Evolutionary conservation across 2,329 filamentous ascomycete genomes (phyloP).

Genomic region (Aplosporella prunicola): DNA sequence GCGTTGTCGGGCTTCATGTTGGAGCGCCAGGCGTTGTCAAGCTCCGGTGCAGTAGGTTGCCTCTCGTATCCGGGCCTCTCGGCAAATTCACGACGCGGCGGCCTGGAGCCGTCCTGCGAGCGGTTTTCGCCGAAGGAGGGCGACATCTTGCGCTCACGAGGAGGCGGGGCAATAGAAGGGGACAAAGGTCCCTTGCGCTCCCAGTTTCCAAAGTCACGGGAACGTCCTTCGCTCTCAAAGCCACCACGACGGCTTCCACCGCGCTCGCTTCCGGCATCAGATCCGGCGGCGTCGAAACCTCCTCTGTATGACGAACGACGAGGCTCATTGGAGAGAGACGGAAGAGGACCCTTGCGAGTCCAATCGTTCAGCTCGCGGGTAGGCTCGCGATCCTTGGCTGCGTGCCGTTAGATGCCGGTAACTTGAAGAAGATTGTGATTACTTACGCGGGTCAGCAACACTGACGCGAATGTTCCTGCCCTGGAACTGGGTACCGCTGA

Average conservation of each 20-base stretch:
- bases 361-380: conserved; percentile 78
- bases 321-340: conserved; percentile 55
- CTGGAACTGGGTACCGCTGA: conserved; percentile 75
- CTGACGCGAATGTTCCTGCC: conserved; percentile 86
- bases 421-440: not conserved
- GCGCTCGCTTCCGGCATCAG: conserved; percentile 51
- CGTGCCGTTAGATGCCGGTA: conserved; percentile 29
- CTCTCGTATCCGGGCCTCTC: conserved; percentile 56
- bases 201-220: conserved; percentile 81
- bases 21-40: conserved; percentile 85
- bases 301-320: too few relatives aligned
- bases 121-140: conserved; percentile 65
- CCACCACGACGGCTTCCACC: conserved; percentile 53
- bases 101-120: conserved; percentile 67
- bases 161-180: conserved; percentile 44
- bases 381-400: conserved; percentile 81
- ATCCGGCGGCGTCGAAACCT: conserved; percentile 43
- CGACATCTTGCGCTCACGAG: conserved; percentile 42
- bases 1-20: conserved; percentile 78
- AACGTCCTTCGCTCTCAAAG: conserved; percentile 61
- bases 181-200: conserved; percentile 89
- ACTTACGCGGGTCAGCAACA: conserved; percentile 94
- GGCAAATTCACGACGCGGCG: conserved; percentile 55
- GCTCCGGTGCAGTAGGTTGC: conserved; percentile 75
- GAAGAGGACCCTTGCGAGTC: conserved; percentile 84